phyloP scores from a whole-genome alignment of 2,329 filamentous ascomycete genomes.

The Ophiobolus disseminans region DNA sequence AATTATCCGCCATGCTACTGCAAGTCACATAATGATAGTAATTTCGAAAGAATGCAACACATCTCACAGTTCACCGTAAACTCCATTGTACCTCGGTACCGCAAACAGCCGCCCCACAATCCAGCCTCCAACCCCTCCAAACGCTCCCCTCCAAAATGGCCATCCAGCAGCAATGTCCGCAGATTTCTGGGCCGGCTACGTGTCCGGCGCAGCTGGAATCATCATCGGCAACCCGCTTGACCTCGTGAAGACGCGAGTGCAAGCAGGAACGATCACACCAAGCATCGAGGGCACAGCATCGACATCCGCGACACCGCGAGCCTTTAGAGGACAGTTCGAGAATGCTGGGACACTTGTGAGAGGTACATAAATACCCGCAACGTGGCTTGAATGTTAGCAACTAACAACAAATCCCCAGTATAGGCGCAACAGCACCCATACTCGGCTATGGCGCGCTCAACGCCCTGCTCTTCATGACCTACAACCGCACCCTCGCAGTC shows the following conservation, averaged over 20 bases:
- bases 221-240: conserved; percentile 88
- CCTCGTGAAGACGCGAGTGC: conserved; percentile 79
- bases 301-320: conserved; percentile 18
- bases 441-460: conserved; percentile 91
- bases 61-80: no score
- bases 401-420: conserved; percentile 23
- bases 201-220: conserved; percentile 85
- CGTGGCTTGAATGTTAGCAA: not conserved
- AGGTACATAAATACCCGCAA: conserved; percentile 27
- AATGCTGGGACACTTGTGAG: conserved; percentile 46
- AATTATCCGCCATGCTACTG: no score
- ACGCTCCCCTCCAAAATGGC: conserved; percentile 19
- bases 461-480: conserved; percentile 86
- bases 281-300: conserved; percentile 16
- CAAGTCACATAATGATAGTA: no score
- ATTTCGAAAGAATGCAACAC: no score
- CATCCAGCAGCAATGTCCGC: conserved; percentile 68
- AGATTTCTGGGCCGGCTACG: conserved; percentile 93
- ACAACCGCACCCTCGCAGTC: conserved; percentile 79
- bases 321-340: conserved; percentile 45
- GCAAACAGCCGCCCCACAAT: conserved; percentile 9
- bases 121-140: conserved; percentile 4
- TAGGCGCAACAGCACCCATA: conserved; percentile 82
- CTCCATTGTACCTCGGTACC: conserved; percentile 31
- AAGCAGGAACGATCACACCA: conserved; percentile 61